These are phyloP conservation scores for Antrodiella citrinella DNA, from an alignment of 768 basidiomycete species.

Conservation along the genomic window DNA sequence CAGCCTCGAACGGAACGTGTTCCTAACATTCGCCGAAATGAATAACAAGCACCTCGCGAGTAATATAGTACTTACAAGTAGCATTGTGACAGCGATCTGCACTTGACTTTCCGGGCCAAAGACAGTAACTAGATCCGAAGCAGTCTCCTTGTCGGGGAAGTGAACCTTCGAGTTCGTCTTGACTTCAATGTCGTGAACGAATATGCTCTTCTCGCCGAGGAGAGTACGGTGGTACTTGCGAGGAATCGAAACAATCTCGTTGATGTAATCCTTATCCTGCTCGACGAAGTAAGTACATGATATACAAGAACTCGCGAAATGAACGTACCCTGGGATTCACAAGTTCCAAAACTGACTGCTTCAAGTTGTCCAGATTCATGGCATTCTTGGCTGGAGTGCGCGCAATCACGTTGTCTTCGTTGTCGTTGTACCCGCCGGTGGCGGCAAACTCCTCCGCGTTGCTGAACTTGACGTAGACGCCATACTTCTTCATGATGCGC, in stretches of 20 bases:
- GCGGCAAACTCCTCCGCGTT: slow-evolving; percentile 96
- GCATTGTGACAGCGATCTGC: slow-evolving; percentile 93
- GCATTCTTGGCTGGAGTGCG: slow-evolving; percentile 97
- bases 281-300: slow-evolving; percentile 1
- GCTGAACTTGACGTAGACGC: slow-evolving; percentile 99
- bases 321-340: slow-evolving; percentile 86
- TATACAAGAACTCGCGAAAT: not conserved
- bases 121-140: slow-evolving; percentile 92
- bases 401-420: slow-evolving; percentile 98
- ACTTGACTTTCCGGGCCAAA: slow-evolving; percentile 97
- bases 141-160: slow-evolving; percentile 89
- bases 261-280: slow-evolving; percentile 94
- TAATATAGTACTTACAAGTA: slow-evolving; percentile 60
- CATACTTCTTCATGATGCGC: slow-evolving; percentile 98
- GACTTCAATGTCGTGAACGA: slow-evolving; percentile 92
- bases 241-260: slow-evolving; percentile 89
- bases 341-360: slow-evolving; percentile 94
- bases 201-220: slow-evolving; percentile 92
- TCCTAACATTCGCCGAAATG: slow-evolving; percentile 56
- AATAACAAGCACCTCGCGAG: too few species aligned
- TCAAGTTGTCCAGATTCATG: slow-evolving; percentile 88
- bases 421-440: slow-evolving; percentile 91
- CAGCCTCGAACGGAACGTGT: slow-evolving; percentile 93
- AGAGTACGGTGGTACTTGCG: slow-evolving; percentile 92
- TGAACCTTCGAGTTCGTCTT: slow-evolving; percentile 92